Evolutionary conservation across 768 basidiomycete genomes (phyloP).

Genomic region (Pisolithus microcarpus): DNA sequence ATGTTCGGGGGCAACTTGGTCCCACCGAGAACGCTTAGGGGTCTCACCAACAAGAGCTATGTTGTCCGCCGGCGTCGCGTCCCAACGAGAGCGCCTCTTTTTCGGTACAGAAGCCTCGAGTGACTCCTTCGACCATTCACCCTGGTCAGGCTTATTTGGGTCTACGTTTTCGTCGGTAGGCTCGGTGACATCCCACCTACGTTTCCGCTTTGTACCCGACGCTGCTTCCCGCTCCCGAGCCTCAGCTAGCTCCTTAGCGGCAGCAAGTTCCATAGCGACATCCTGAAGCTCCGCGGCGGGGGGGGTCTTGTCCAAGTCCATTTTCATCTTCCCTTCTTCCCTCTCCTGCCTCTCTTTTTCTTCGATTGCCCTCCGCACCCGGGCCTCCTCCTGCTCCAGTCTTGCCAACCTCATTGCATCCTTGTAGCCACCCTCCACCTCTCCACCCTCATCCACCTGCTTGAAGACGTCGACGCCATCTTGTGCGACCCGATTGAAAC

Average conservation of each 20-base stretch:
- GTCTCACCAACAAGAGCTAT: conserved; percentile 44
- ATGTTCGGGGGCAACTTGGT: conserved; percentile 77
- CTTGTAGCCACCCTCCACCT: conserved; percentile 84
- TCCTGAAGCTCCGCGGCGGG: conserved; percentile 74
- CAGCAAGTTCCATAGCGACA: conserved; percentile 61
- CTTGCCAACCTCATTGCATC: conserved; percentile 90
- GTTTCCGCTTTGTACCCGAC: conserved; percentile 59
- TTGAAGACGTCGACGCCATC: conserved; percentile 77
- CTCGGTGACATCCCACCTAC: conserved; percentile 72
- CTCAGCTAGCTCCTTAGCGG: conserved; percentile 32
- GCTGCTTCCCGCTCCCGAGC: conserved; percentile 35
- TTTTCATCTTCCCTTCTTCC: conserved; percentile 66
- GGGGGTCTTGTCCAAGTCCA: conserved; percentile 89
- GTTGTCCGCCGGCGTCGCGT: conserved; percentile 80
- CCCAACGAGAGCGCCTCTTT: conserved; percentile 94
- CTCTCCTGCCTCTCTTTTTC: conserved; percentile 78
- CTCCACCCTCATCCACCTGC: conserved; percentile 56
- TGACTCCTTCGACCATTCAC: conserved; percentile 73
- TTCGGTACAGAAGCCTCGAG: conserved; percentile 71
- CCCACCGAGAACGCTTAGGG: conserved; percentile 93
- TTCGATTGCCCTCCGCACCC: conserved; percentile 78
- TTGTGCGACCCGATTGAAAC: conserved; percentile 78
- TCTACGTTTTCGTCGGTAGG: conserved; percentile 59
- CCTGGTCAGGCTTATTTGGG: conserved; percentile 49
- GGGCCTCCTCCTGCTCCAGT: conserved; percentile 87